These are phyloP conservation scores for Primulina huaijiensis DNA, from an alignment of 257 asterid genomes.

Conservation along the genomic window DNA sequence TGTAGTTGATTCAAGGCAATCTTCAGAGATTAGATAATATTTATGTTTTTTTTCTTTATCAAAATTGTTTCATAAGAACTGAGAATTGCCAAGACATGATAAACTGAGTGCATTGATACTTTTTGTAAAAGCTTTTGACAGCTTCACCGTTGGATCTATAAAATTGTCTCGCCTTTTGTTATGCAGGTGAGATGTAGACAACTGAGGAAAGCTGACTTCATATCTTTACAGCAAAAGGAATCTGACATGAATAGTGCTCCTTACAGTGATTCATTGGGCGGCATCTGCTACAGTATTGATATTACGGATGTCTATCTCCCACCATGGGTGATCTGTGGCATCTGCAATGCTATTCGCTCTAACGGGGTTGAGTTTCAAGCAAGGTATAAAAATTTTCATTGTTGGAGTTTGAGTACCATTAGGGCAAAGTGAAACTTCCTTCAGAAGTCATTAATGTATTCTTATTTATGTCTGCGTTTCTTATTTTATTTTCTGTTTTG, in stretches of 20 bases:
- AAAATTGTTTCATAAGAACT: constrained; percentile 13
- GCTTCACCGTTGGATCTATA: neutral
- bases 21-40: neutral
- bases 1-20: constrained; percentile 9
- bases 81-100: neutral
- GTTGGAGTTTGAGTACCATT: neutral
- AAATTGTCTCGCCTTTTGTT: constrained; percentile 19
- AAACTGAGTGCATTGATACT: neutral
- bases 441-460: too few species aligned
- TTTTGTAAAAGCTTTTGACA: neutral
- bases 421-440: neutral
- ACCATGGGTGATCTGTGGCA: constrained; percentile 77
- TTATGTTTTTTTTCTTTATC: neutral
- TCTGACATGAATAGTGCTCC: constrained; percentile 36
- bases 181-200: constrained; percentile 86
- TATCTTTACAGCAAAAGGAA: constrained; percentile 43
- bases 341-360: constrained; percentile 63
- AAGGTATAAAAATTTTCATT: constrained; percentile 48
- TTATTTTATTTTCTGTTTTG: neutral
- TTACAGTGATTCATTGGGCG: constrained; percentile 43
- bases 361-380: constrained; percentile 67
- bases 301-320: constrained; percentile 71
- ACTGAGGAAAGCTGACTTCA: constrained; percentile 61
- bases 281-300: constrained; percentile 73
- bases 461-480: neutral